phyloP scores from a whole-genome alignment of 2,329 filamentous ascomycete species.

The Rutstroemia sp. region DNA sequence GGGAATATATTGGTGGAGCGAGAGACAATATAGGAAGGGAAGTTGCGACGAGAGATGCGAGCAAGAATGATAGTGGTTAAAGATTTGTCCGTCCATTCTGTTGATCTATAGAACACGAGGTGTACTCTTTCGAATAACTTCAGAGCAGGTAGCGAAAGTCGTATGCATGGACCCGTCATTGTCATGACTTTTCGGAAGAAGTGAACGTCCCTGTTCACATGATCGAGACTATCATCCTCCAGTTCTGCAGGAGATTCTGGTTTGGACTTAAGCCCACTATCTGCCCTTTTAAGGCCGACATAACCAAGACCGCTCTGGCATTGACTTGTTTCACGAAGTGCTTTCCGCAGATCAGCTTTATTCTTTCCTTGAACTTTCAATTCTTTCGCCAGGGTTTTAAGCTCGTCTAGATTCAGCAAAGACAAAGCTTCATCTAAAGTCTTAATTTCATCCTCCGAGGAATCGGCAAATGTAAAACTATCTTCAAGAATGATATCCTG shows the following conservation, averaged over 20 bases:
- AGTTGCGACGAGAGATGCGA: constrained; percentile 80
- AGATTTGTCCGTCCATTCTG: constrained; percentile 96
- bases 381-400: constrained; percentile 78
- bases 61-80: constrained; percentile 90
- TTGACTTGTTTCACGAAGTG: constrained; percentile 66
- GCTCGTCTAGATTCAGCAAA: constrained; percentile 77
- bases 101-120: constrained; percentile 91
- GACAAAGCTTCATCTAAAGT: constrained; percentile 78
- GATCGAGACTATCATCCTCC: constrained; percentile 43
- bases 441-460: constrained; percentile 63
- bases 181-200: constrained; percentile 71
- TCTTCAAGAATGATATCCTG: constrained; percentile 42
- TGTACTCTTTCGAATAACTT: constrained; percentile 91
- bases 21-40: constrained; percentile 84
- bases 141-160: constrained; percentile 64
- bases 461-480: constrained; percentile 72
- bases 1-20: constrained; percentile 84
- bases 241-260: constrained; percentile 22
- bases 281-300: constrained; percentile 52
- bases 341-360: constrained; percentile 70
- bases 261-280: constrained; percentile 13
- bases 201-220: constrained; percentile 59
- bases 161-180: constrained; percentile 74
- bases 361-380: constrained; percentile 82
- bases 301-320: constrained; percentile 71